Conservation (phyloP, 352 stramenopile genomes). For the Phytopythium kandeliae region DNA sequence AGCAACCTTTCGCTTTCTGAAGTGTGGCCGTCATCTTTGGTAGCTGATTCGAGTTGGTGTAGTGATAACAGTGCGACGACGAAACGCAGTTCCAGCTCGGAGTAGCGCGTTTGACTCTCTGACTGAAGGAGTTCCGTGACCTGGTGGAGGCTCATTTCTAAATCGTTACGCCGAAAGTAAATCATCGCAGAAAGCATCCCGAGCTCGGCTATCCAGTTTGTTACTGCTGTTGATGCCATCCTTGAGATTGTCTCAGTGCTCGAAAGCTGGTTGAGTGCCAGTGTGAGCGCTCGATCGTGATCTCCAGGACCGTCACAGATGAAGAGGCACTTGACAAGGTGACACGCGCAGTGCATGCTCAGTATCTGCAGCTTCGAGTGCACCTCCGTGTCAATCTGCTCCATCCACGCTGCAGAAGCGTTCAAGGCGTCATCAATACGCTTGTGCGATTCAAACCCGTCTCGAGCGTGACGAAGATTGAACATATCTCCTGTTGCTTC, state of each 20-base stretch:
- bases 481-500: constrained; percentile 36
- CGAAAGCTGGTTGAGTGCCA: constrained; percentile 8
- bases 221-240: too few species aligned
- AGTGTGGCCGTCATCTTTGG: background rate
- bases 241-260: constrained; percentile 2
- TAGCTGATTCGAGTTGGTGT: constrained; percentile 6
- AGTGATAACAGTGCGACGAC: constrained; percentile 19
- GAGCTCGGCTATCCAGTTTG: constrained; percentile 16
- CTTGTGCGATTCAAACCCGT: constrained; percentile 41
- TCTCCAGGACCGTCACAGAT: constrained; percentile 21
- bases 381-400: background rate
- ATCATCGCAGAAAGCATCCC: constrained; percentile 42
- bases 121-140: constrained; percentile 18
- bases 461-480: constrained; percentile 32
- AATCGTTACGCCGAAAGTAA: constrained; percentile 19
- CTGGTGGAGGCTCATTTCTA: constrained; percentile 10
- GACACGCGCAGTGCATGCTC: constrained; percentile 2
- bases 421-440: constrained; percentile 8
- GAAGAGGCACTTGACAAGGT: constrained; percentile 36
- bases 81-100: constrained; percentile 34
- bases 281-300: constrained; percentile 11
- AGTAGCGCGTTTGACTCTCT: constrained; percentile 9
- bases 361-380: background rate
- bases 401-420: too few species aligned
- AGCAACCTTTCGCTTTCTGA: background rate